phyloP scores from a whole-genome alignment of 2,329 filamentous ascomycete species.

The Aspergillus sp. region DNA sequence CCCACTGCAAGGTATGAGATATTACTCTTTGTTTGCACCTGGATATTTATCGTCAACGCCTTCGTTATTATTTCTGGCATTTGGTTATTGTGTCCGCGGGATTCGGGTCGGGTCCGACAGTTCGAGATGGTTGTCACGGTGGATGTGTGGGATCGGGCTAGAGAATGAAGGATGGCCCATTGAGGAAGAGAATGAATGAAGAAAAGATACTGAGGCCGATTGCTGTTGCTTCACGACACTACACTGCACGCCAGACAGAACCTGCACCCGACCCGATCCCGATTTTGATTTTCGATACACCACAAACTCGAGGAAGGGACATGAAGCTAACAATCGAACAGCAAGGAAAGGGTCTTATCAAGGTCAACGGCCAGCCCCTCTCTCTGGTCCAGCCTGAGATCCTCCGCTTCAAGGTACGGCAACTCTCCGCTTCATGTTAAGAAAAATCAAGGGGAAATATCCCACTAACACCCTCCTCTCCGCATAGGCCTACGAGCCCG shows the following conservation, averaged over 20 bases:
- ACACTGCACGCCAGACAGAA: slow-evolving; percentile 1
- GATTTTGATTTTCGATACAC: not conserved
- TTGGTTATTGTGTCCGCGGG: not conserved
- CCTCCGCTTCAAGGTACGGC: slow-evolving; percentile 87
- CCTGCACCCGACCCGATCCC: slow-evolving; percentile 5
- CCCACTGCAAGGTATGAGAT: slow-evolving; percentile 79
- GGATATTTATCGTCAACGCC: slow-evolving; percentile 8
- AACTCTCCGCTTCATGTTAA: not conserved
- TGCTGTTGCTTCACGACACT: slow-evolving; percentile 1
- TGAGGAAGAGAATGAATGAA: slow-evolving; percentile 12
- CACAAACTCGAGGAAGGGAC: not conserved
- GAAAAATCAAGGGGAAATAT: not conserved
- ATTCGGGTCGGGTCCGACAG: not conserved
- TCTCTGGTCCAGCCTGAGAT: slow-evolving; percentile 92
- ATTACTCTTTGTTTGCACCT: not conserved
- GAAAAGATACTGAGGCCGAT: not conserved
- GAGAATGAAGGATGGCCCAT: not conserved
- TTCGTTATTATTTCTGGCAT: slow-evolving; percentile 1
- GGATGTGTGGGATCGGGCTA: not conserved
- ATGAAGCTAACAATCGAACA: slow-evolving; percentile 36
- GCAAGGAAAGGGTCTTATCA: slow-evolving; percentile 86
- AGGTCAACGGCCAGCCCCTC: slow-evolving; percentile 97
- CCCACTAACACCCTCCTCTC: not conserved
- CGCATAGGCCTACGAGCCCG: slow-evolving; percentile 87
- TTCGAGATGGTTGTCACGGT: not conserved